phyloP scores from a whole-genome alignment of 441 rosid genomes.

The Raphanus hybrid region DNA sequence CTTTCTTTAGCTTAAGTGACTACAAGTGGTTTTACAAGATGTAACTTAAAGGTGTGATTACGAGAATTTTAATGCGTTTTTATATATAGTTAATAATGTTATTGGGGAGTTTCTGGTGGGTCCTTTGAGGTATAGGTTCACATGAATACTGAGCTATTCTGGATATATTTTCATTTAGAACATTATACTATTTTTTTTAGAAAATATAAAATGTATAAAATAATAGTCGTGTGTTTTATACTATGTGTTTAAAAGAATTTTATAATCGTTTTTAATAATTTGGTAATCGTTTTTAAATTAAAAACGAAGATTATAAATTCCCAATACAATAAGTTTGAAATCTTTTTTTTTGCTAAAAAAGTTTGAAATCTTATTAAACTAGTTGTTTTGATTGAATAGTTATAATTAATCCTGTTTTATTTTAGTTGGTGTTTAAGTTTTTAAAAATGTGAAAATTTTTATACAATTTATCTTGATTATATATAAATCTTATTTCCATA shows the following conservation, averaged over 20 bases:
- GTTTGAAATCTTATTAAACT: background rate
- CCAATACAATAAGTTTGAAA: background rate
- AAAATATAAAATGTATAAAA: background rate
- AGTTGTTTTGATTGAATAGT: background rate
- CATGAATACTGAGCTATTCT: slow-evolving; percentile 1
- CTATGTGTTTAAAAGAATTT: too few species aligned
- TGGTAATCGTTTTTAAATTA: too few species aligned
- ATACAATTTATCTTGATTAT: too few species aligned
- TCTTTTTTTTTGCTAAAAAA: too few species aligned
- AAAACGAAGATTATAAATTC: too few species aligned
- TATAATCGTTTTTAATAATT: too few species aligned
- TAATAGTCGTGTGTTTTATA: background rate
- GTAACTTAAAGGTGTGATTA: slow-evolving; percentile 1
- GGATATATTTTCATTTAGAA: background rate
- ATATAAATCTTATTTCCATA: too few species aligned
- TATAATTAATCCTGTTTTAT: too few species aligned
- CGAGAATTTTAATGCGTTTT: slow-evolving; percentile 10
- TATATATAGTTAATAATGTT: background rate
- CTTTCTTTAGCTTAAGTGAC: slow-evolving; percentile 13
- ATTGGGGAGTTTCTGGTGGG: slow-evolving; percentile 18
- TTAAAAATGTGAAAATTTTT: too few species aligned
- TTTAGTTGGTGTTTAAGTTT: too few species aligned
- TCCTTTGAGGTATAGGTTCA: background rate
- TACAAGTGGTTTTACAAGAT: background rate
- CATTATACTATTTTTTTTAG: background rate